These are phyloP conservation scores for Chlorophyllum brunneum DNA, from an alignment of 768 basidiomycete genomes.

Conservation along the genomic window DNA sequence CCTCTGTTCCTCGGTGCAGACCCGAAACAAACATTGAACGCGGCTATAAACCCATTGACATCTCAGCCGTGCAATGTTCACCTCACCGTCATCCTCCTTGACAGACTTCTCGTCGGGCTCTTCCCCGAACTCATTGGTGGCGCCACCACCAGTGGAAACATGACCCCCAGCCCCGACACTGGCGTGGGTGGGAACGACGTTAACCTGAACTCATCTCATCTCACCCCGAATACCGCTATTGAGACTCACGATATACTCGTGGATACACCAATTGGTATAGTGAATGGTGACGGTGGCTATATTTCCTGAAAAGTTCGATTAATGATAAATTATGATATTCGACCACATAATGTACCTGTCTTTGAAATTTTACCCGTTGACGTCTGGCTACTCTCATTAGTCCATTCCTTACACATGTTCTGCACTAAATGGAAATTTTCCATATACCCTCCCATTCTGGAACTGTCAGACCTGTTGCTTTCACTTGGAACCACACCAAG, in stretches of 20 bases:
- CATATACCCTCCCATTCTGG: neutral
- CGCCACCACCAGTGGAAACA: neutral
- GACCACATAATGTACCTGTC: no score
- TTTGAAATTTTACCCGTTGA: no score
- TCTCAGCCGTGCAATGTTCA: conserved; percentile 75
- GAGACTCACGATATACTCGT: no score
- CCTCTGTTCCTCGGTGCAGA: conserved; percentile 55
- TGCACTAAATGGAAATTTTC: no score
- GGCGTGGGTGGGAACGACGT: neutral
- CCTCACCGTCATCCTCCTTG: conserved; percentile 68
- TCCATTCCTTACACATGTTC: no score
- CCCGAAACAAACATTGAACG: conserved; percentile 43
- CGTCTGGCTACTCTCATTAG: no score
- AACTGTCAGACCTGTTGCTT: neutral
- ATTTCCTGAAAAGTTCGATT: no score
- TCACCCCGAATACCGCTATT: no score
- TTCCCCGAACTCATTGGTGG: conserved; percentile 68
- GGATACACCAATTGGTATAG: no score
- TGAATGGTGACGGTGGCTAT: no score
- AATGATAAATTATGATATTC: no score
- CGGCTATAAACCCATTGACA: conserved; percentile 57
- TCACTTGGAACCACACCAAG: no score
- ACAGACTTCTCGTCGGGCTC: conserved; percentile 62
- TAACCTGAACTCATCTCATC: neutral
- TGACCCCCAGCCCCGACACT: neutral